phyloP scores from a whole-genome alignment of 768 basidiomycete species.

The Mycena rosella region DNA sequence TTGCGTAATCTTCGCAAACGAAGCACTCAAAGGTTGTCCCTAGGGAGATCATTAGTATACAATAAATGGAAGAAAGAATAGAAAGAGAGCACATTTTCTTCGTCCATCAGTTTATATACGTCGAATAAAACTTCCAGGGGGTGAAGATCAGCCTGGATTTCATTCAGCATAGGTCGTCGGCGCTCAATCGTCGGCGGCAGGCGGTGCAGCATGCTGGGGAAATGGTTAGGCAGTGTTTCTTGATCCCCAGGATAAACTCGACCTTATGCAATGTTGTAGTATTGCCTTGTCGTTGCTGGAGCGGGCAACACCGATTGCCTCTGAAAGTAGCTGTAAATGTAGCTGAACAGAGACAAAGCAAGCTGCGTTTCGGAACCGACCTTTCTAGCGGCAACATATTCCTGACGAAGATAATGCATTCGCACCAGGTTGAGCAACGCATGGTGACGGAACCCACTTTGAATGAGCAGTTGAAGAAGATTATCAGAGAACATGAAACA shows the following conservation, averaged over 20 bases:
- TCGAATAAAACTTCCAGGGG: slow-evolving; percentile 84
- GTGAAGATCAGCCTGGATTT: slow-evolving; percentile 81
- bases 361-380: background rate
- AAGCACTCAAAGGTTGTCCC: slow-evolving; percentile 78
- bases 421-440: slow-evolving; percentile 82
- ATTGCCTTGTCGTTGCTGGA: slow-evolving; percentile 78
- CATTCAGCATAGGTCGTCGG: slow-evolving; percentile 69
- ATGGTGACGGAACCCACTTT: slow-evolving; percentile 83
- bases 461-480: slow-evolving; percentile 20
- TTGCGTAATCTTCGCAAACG: slow-evolving; percentile 77
- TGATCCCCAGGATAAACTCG: slow-evolving; percentile 22
- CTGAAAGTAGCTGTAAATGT: slow-evolving; percentile 69
- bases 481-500: background rate
- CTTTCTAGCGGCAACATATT: slow-evolving; percentile 77
- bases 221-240: slow-evolving; percentile 13
- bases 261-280: slow-evolving; percentile 87
- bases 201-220: slow-evolving; percentile 78
- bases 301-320: slow-evolving; percentile 84
- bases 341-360: slow-evolving; percentile 7
- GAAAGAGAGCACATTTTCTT: slow-evolving; percentile 66
- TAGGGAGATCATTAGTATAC: slow-evolving; percentile 41
- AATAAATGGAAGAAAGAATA: slow-evolving; percentile 4
- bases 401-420: slow-evolving; percentile 80
- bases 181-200: slow-evolving; percentile 66
- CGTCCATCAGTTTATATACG: slow-evolving; percentile 79